phyloP scores from a whole-genome alignment of 345 rosid species.

The Citrus australasica region DNA sequence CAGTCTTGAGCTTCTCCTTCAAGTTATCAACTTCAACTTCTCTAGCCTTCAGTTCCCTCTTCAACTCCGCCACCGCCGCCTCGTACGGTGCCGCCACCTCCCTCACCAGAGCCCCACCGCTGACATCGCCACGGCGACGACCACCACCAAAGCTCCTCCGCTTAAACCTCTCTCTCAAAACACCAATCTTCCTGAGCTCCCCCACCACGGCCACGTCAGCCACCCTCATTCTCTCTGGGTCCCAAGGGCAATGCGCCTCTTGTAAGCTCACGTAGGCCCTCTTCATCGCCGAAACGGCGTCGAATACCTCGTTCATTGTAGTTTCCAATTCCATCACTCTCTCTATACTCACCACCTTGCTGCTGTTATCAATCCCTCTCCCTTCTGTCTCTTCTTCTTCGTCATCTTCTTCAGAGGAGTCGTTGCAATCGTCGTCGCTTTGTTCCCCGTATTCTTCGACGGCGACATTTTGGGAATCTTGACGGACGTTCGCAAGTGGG shows the following conservation, averaged over 20 bases:
- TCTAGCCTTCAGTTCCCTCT: conserved; percentile 71
- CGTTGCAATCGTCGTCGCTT: conserved; percentile 21
- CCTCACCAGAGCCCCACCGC: conserved; percentile 46
- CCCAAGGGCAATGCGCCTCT: conserved; percentile 98
- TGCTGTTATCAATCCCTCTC: background rate
- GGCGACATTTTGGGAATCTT: conserved; percentile 30
- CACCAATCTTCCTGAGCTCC: conserved; percentile 68
- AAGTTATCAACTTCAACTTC: conserved; percentile 68
- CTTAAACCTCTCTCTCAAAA: conserved; percentile 68
- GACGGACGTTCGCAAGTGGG: conserved; percentile 69
- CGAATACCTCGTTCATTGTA: conserved; percentile 71
- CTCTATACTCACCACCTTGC: conserved; percentile 26
- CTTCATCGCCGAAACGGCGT: conserved; percentile 64
- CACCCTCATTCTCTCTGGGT: conserved; percentile 79
- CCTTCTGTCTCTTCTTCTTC: conserved; percentile 17
- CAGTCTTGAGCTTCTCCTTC: conserved; percentile 63
- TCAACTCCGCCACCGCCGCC: conserved; percentile 80
- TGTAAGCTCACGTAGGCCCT: conserved; percentile 68
- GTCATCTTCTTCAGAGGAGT: conserved; percentile 25
- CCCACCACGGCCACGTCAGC: conserved; percentile 84
- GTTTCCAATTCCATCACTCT: conserved; percentile 52
- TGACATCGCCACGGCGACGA: conserved; percentile 28
- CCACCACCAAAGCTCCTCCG: conserved; percentile 36
- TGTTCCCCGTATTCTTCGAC: conserved; percentile 22
- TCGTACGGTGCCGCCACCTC: conserved; percentile 94